Conservation (phyloP, 495 filamentous ascomycete species). For the Penicilliopsis zonata region DNA sequence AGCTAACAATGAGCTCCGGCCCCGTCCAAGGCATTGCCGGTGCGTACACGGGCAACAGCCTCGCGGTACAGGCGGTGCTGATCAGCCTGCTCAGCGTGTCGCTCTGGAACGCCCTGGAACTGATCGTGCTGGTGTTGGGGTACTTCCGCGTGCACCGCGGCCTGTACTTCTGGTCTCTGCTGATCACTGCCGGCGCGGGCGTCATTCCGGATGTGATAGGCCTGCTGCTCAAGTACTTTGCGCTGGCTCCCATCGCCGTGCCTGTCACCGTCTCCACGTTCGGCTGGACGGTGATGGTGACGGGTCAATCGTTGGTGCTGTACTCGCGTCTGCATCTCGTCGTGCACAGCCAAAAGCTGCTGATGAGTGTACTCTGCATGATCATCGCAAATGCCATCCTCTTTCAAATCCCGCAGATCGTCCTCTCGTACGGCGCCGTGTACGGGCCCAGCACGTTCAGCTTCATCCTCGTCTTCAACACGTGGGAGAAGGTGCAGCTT, state of each 20-base stretch:
- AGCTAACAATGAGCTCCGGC: too few relatives aligned
- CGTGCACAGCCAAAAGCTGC: conserved; percentile 9
- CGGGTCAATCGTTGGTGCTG: conserved; percentile 37
- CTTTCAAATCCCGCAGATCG: conserved; percentile 15
- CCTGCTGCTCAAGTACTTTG: conserved; percentile 42
- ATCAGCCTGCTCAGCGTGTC: conserved; percentile 4
- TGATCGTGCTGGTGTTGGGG: conserved; percentile 21
- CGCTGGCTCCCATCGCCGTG: conserved; percentile 23
- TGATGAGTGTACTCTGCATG: conserved; percentile 14
- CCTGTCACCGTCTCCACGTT: conserved; percentile 28
- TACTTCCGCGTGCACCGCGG: conserved; percentile 23
- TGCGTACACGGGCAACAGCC: not conserved
- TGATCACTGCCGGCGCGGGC: conserved; percentile 29
- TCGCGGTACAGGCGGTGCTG: not conserved
- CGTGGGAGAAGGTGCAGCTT: conserved; percentile 34
- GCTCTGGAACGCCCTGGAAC: conserved; percentile 25
- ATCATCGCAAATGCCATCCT: conserved; percentile 15
- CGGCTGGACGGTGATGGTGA: conserved; percentile 52
- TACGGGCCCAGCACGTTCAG: not conserved
- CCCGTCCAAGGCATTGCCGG: conserved; percentile 1
- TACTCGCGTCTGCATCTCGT: conserved; percentile 24
- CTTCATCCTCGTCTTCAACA: conserved; percentile 23
- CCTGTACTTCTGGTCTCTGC: conserved; percentile 39
- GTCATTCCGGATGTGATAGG: conserved; percentile 44
- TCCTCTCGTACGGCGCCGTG: conserved; percentile 12